phyloP scores from a whole-genome alignment of 1,284 basidiomycete species.

The Cerioporus squamosus region DNA sequence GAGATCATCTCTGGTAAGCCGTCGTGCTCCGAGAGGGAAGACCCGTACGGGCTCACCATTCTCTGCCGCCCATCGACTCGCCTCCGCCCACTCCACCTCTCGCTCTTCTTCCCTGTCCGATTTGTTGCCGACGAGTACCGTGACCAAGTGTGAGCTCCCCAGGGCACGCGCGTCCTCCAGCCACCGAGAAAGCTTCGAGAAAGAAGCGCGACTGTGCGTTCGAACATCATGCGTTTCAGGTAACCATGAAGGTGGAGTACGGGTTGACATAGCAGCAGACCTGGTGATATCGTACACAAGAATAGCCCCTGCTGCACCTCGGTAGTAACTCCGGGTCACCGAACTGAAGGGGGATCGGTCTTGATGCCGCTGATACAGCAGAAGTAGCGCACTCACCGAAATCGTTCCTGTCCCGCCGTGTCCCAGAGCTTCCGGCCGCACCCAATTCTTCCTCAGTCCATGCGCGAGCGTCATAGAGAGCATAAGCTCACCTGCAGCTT shows the following conservation, averaged over 20 bases:
- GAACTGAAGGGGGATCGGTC: constrained; percentile 54
- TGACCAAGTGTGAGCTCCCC: constrained; percentile 87
- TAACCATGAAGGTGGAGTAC: constrained; percentile 2
- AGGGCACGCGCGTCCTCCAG: constrained; percentile 90
- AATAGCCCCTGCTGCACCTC: constrained; percentile 93
- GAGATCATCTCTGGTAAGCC: constrained; percentile 2
- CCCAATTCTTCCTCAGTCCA: constrained; percentile 4
- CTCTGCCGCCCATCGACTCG: constrained; percentile 92
- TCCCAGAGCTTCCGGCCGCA: constrained; percentile 82
- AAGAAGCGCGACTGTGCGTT: constrained; percentile 73
- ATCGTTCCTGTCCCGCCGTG: constrained; percentile 96
- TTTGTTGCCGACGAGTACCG: constrained; percentile 95
- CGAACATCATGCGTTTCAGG: constrained; percentile 8
- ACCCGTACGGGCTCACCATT: constrained; percentile 60
- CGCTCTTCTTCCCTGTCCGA: constrained; percentile 92
- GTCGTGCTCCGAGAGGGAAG: background rate
- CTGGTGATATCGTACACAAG: constrained; percentile 97
- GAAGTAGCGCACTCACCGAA: constrained; percentile 59
- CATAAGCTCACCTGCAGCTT: constrained; percentile 80
- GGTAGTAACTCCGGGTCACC: constrained; percentile 97
- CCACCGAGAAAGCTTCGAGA: constrained; percentile 85
- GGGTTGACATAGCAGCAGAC: constrained; percentile 49
- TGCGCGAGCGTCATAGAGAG: background rate
- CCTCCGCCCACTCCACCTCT: constrained; percentile 94
- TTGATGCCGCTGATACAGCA: constrained; percentile 1